Evolutionary conservation across 1,139 yeast genomes (phyloP).

Genomic region (Torulaspora globosa): DNA sequence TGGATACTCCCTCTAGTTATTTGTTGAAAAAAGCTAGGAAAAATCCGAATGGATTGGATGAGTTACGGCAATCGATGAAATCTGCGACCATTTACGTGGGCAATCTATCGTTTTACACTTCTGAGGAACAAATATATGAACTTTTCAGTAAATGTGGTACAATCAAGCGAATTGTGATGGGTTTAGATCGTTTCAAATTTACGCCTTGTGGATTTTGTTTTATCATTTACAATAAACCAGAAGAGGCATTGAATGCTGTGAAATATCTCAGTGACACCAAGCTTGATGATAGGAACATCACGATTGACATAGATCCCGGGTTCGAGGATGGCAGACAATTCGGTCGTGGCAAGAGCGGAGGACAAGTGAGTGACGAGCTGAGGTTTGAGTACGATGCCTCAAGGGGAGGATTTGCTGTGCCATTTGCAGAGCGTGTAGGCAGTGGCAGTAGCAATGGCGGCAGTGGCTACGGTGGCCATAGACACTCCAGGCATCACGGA

Average conservation of each 20-base stretch:
- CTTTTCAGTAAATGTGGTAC: constrained; percentile 76
- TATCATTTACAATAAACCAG: constrained; percentile 64
- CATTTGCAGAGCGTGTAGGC: constrained; percentile 35
- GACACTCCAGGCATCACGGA: constrained; percentile 9
- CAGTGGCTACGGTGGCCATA: constrained; percentile 1
- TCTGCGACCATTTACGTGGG: constrained; percentile 86
- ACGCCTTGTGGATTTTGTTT: constrained; percentile 97
- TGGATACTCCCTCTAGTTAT: constrained; percentile 76
- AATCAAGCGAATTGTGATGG: constrained; percentile 81
- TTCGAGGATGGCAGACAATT: constrained; percentile 90
- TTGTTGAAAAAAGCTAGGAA: constrained; percentile 68
- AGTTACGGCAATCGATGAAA: constrained; percentile 57
- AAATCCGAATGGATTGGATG: constrained; percentile 46
- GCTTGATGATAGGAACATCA: constrained; percentile 72
- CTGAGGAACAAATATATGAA: constrained; percentile 91
- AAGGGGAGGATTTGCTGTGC: constrained; percentile 47
- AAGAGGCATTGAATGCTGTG: constrained; percentile 74
- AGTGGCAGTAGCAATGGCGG: constrained; percentile 4
- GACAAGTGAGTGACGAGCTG: constrained; percentile 66
- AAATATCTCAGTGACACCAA: constrained; percentile 76
- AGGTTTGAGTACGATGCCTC: constrained; percentile 55
- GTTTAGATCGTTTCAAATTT: constrained; percentile 77
- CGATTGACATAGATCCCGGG: constrained; percentile 91
- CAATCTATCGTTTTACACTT: constrained; percentile 76
- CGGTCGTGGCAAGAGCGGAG: constrained; percentile 89